Conservation (phyloP, 768 basidiomycete genomes). For the Royoungia palumana region DNA sequence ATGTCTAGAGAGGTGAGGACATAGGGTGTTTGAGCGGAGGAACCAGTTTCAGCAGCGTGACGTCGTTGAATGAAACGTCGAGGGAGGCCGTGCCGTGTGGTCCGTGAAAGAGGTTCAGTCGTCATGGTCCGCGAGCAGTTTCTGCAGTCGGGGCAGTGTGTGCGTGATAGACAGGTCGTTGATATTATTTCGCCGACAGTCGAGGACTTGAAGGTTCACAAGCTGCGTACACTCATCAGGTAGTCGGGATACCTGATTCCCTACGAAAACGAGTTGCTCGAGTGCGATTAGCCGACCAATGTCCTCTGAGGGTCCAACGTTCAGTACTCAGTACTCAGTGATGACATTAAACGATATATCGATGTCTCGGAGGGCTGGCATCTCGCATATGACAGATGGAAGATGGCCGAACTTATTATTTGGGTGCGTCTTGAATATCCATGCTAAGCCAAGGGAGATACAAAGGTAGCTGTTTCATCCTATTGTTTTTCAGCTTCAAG, state of each 20-base stretch:
- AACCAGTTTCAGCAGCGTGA: conserved; percentile 69
- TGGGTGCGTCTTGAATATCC: conserved; percentile 75
- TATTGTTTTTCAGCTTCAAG: conserved; percentile 86
- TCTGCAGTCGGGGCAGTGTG: conserved; percentile 64
- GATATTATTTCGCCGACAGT: conserved; percentile 84
- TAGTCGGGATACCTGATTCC: conserved; percentile 74
- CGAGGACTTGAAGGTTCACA: conserved; percentile 61
- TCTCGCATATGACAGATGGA: conserved; percentile 70
- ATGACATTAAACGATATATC: conserved; percentile 96
- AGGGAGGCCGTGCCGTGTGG: conserved; percentile 55
- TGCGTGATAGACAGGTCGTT: conserved; percentile 68
- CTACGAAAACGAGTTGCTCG: conserved; percentile 75
- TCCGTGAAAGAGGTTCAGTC: conserved; percentile 73
- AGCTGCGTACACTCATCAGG: conserved; percentile 60
- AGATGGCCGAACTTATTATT: conserved; percentile 88
- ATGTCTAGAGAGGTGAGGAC: conserved; percentile 78
- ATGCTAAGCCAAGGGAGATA: conserved; percentile 79
- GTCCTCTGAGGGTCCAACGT: conserved; percentile 76
- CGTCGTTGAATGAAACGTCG: conserved; percentile 84
- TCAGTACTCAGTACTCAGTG: no score
- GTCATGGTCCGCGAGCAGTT: conserved; percentile 80
- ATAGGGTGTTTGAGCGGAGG: conserved; percentile 45
- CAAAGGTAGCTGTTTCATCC: conserved; percentile 81
- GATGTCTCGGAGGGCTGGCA: conserved; percentile 74
- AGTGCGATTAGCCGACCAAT: conserved; percentile 68